These are phyloP conservation scores for Cydonia oblonga DNA, from an alignment of 331 rosid species.

Conservation along the genomic window DNA sequence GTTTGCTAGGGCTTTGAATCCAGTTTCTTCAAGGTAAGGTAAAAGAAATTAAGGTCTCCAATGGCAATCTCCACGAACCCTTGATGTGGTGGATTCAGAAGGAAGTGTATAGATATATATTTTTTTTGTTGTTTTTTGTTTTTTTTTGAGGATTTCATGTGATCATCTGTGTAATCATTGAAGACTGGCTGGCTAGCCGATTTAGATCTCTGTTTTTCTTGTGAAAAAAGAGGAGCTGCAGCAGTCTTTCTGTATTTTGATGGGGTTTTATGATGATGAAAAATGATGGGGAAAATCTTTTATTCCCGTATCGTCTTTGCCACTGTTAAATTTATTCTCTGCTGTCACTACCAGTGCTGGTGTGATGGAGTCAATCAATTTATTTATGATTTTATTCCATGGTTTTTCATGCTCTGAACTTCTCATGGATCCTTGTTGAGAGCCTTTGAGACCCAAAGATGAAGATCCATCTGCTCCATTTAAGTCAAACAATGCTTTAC, in stretches of 20 bases:
- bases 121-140: not conserved
- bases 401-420: not conserved
- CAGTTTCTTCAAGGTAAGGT: conserved; percentile 84
- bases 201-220: conserved; percentile 1
- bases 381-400: not conserved
- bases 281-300: not conserved
- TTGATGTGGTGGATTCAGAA: not conserved
- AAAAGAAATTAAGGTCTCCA: not conserved
- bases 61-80: not conserved
- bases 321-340: no score
- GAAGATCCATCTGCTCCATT: not conserved
- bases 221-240: conserved; percentile 12
- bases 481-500: no score
- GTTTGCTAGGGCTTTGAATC: conserved; percentile 85
- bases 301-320: not conserved
- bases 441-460: not conserved
- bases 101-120: conserved; percentile 34
- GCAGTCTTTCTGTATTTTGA: conserved; percentile 2
- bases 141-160: not conserved
- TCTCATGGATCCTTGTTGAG: not conserved
- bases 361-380: not conserved
- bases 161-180: conserved; percentile 21
- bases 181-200: not conserved
- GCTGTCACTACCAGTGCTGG: not conserved
- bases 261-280: not conserved